phyloP scores from a whole-genome alignment of 768 basidiomycete genomes.

The Pulveroboletus sp. region DNA sequence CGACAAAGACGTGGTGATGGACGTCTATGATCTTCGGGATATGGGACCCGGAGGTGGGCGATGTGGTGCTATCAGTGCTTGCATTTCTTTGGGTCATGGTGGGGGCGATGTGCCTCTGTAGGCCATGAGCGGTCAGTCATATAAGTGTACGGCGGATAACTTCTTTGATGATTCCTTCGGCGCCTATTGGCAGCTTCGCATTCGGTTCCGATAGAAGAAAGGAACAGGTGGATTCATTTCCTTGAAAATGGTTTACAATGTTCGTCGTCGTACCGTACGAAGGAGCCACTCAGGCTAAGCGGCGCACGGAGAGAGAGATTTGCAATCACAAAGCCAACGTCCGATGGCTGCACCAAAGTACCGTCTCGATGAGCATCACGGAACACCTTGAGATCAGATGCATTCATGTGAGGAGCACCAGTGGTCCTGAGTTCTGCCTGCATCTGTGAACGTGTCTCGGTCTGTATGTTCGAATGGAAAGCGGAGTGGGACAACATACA shows the following conservation, averaged over 20 bases:
- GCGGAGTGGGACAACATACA: constrained; percentile 38
- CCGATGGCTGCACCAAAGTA: constrained; percentile 70
- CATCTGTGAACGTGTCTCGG: constrained; percentile 49
- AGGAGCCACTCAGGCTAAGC: constrained; percentile 63
- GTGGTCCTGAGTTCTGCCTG: constrained; percentile 50
- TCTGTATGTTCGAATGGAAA: neutral
- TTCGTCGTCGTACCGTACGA: constrained; percentile 76
- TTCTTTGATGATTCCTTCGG: constrained; percentile 16
- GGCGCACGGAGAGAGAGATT: constrained; percentile 64
- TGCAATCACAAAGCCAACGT: constrained; percentile 76
- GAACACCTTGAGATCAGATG: constrained; percentile 54
- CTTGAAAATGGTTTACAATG: constrained; percentile 55
- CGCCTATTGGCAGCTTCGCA: constrained; percentile 10
- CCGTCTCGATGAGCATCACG: constrained; percentile 54
- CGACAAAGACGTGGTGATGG: constrained; percentile 74
- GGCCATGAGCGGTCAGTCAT: neutral
- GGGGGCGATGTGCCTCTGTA: neutral
- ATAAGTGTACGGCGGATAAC: neutral
- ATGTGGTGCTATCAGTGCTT: neutral
- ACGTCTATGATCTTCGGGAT: constrained; percentile 45
- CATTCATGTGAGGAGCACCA: constrained; percentile 51
- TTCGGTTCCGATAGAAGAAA: constrained; percentile 13
- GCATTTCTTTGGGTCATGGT: constrained; percentile 14
- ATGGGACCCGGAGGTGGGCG: neutral
- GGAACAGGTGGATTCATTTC: constrained; percentile 14